Conservation (phyloP, 23 red algal species). For the Gracilaria caudata region DNA sequence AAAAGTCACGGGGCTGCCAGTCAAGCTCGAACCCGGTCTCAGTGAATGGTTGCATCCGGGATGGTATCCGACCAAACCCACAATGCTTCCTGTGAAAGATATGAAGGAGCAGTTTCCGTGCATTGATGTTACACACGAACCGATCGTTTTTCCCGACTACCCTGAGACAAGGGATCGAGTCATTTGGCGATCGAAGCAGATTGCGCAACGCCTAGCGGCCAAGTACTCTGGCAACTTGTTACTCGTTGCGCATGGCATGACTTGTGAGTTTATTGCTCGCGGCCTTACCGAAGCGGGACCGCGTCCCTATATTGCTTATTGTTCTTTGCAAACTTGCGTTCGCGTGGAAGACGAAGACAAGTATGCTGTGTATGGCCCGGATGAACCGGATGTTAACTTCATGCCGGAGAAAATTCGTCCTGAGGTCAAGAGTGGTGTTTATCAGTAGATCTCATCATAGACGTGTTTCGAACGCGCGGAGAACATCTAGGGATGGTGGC, state of each 20-base stretch:
- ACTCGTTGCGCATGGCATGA: slow-evolving; percentile 47
- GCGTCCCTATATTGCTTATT: slow-evolving; percentile 38
- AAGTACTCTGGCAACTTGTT: slow-evolving; percentile 33
- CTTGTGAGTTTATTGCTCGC: slow-evolving; percentile 48
- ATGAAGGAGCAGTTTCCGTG: slow-evolving; percentile 26
- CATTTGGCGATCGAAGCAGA: slow-evolving; percentile 1
- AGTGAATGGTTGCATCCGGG: slow-evolving; percentile 32
- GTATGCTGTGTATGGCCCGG: slow-evolving; percentile 18
- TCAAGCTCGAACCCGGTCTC: slow-evolving; percentile 38
- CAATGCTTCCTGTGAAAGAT: background rate
- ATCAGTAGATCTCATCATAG: background rate
- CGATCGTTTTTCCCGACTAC: slow-evolving; percentile 12
- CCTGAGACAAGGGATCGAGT: slow-evolving; percentile 42
- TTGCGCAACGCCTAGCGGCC: background rate
- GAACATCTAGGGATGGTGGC: background rate
- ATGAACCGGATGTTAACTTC: slow-evolving; percentile 39
- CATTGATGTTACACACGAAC: slow-evolving; percentile 26
- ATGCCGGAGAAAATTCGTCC: slow-evolving; percentile 40
- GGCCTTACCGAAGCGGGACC: slow-evolving; percentile 34
- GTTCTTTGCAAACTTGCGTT: slow-evolving; percentile 56
- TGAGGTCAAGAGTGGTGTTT: slow-evolving; percentile 10
- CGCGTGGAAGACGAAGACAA: background rate
- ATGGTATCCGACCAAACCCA: slow-evolving; percentile 21
- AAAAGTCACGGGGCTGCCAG: slow-evolving; percentile 38
- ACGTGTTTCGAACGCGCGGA: background rate